Percentiles rank a stretch among this genome's conserved stretches.
These are phyloP conservation scores for Priceomyces carsonii DNA, from an alignment of 805 yeast genomes.

Conservation along the genomic window DNA sequence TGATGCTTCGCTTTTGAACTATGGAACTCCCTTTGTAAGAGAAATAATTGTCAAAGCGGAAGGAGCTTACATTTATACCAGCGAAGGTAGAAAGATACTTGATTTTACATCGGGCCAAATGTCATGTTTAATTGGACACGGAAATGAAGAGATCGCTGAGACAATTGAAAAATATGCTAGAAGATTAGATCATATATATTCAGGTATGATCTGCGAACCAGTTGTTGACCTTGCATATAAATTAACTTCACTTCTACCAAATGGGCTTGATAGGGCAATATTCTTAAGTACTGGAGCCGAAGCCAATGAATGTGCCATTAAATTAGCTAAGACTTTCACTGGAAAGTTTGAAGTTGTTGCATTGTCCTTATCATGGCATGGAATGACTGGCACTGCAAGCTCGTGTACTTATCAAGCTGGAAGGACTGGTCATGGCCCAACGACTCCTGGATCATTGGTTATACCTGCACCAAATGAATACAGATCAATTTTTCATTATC, in stretches of 20 bases:
- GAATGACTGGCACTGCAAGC: slow-evolving; percentile 49
- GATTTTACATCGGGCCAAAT: no score
- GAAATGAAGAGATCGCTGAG: no score
- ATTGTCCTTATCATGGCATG: slow-evolving; percentile 49
- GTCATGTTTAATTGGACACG: slow-evolving; percentile 1
- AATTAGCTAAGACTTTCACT: slow-evolving; percentile 37
- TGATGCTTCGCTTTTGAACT: neutral
- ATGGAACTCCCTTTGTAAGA: neutral
- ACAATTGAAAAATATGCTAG: no score
- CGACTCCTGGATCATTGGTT: slow-evolving; percentile 29
- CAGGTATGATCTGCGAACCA: neutral
- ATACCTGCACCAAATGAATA: slow-evolving; percentile 29
- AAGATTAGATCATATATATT: no score
- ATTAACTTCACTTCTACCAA: no score
- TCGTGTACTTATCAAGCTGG: slow-evolving; percentile 36
- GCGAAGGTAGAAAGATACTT: no score
- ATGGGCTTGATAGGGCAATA: slow-evolving; percentile 28
- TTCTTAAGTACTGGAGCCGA: slow-evolving; percentile 69
- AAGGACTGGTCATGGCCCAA: no score
- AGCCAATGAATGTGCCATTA: slow-evolving; percentile 33
- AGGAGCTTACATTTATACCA: neutral
- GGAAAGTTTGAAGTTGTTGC: slow-evolving; percentile 43
- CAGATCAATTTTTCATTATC: slow-evolving; percentile 17
- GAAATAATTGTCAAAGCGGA: no score
- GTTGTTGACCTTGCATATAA: neutral